These are phyloP conservation scores for Ceraceosorus bombacis DNA, from an alignment of 1,284 basidiomycete species.

Conservation along the genomic window DNA sequence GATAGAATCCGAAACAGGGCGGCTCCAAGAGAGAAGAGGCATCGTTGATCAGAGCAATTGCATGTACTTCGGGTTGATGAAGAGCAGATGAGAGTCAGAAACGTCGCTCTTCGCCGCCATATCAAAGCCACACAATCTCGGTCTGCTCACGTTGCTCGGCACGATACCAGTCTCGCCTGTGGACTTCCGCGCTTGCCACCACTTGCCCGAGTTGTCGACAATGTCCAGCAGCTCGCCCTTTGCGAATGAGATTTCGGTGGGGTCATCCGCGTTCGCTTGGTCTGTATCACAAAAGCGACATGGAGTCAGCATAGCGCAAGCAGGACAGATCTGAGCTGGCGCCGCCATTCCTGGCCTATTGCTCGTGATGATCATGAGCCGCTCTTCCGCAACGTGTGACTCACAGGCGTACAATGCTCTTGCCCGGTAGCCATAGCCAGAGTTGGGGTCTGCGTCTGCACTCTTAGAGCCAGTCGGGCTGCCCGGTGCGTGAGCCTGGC, in stretches of 20 bases:
- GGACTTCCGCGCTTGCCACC: constrained; percentile 79
- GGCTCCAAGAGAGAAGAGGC: too few species aligned
- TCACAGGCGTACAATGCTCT: constrained; percentile 80
- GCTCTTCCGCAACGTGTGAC: constrained; percentile 41
- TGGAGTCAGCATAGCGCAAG: too few species aligned
- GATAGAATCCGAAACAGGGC: too few species aligned
- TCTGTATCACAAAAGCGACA: constrained; percentile 54
- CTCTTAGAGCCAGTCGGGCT: constrained; percentile 1
- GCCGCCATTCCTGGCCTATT: too few species aligned
- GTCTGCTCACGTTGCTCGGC: constrained; percentile 42
- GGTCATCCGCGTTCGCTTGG: constrained; percentile 83
- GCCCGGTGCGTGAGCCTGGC: not conserved
- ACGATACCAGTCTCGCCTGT: constrained; percentile 70
- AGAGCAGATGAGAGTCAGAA: too few species aligned
- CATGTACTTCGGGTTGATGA: constrained; percentile 26
- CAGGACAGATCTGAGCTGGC: too few species aligned
- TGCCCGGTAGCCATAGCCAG: constrained; percentile 59
- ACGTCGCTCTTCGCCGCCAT: too few species aligned
- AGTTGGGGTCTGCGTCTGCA: constrained; percentile 12
- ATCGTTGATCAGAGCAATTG: constrained; percentile 24
- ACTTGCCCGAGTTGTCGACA: constrained; percentile 67
- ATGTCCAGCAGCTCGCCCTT: constrained; percentile 94
- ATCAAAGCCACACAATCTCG: too few species aligned
- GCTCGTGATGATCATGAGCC: too few species aligned
- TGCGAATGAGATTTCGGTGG: constrained; percentile 86